These are phyloP conservation scores for Blastobotrys serpentis DNA, from an alignment of 1,139 yeast genomes.

Conservation along the genomic window DNA sequence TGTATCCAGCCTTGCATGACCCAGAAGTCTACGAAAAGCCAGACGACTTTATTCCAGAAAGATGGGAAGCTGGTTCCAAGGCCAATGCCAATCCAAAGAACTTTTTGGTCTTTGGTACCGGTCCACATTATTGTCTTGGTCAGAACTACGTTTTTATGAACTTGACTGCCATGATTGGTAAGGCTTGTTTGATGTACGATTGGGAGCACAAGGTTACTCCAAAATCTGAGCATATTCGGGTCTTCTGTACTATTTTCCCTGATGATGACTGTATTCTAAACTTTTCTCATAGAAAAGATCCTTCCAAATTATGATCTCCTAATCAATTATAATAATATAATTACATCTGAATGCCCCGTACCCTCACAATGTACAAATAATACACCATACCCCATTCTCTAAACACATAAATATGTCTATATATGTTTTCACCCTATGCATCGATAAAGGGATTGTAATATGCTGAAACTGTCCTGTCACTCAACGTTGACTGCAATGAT, in stretches of 20 bases:
- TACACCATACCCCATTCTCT: too few relatives aligned
- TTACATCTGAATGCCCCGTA: too few relatives aligned
- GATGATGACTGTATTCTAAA: slow-evolving; percentile 85
- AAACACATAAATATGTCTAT: too few relatives aligned
- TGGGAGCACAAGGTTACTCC: slow-evolving; percentile 80
- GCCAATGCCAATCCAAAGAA: slow-evolving; percentile 70
- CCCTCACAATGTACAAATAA: too few relatives aligned
- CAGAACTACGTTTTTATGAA: slow-evolving; percentile 90
- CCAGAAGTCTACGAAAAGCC: slow-evolving; percentile 95
- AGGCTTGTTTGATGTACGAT: slow-evolving; percentile 75
- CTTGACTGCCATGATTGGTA: slow-evolving; percentile 87
- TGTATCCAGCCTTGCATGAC: slow-evolving; percentile 94
- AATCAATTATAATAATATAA: not conserved
- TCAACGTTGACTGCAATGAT: not conserved
- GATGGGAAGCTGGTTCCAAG: slow-evolving; percentile 74
- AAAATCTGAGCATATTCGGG: slow-evolving; percentile 85
- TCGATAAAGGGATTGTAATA: not conserved
- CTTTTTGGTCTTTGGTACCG: slow-evolving; percentile 96
- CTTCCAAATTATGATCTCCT: slow-evolving; percentile 4
- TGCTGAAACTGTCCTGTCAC: not conserved
- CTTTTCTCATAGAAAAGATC: slow-evolving; percentile 47
- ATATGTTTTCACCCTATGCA: not conserved
- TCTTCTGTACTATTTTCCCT: slow-evolving; percentile 97
- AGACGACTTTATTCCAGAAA: slow-evolving; percentile 89
- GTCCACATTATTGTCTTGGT: slow-evolving; percentile 95